Evolutionary conservation across 257 asterid species (phyloP).

Genomic region (Echium plantagineum): DNA sequence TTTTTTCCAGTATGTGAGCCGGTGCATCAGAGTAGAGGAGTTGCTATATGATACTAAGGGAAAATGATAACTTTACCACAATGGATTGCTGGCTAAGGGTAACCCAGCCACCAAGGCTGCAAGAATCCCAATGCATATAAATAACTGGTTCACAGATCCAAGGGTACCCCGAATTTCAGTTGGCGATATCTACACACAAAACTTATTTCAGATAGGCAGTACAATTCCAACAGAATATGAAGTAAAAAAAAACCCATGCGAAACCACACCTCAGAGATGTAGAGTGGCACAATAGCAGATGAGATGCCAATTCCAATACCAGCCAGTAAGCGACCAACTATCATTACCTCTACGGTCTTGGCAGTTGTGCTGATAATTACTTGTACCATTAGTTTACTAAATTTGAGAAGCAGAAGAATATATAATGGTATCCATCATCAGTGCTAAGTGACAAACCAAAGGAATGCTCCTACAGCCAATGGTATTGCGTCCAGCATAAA

Average conservation of each 20-base stretch:
- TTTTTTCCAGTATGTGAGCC: neutral
- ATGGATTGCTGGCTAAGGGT: constrained; percentile 83
- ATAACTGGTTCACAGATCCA: constrained; percentile 88
- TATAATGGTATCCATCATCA: constrained; percentile 7
- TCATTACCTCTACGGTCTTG: constrained; percentile 64
- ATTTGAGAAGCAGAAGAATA: constrained; percentile 1
- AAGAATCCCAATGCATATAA: constrained; percentile 83
- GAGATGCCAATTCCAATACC: constrained; percentile 94
- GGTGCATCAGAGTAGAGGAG: neutral
- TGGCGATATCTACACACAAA: constrained; percentile 60
- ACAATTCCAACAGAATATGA: constrained; percentile 7
- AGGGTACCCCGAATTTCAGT: constrained; percentile 93
- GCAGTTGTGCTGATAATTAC: constrained; percentile 55
- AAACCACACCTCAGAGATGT: constrained; percentile 79
- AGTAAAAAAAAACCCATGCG: constrained; percentile 5
- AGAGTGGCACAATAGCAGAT: constrained; percentile 94
- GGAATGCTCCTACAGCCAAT: constrained; percentile 73
- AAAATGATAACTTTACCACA: constrained; percentile 39
- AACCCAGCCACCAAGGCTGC: constrained; percentile 89
- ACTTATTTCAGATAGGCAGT: constrained; percentile 18
- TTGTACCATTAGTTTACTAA: constrained; percentile 11
- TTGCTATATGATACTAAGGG: constrained; percentile 7
- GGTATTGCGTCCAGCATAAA: constrained; percentile 85
- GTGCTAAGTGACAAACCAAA: constrained; percentile 47
- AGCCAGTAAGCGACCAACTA: constrained; percentile 75